Base-by-base conservation (phyloP, 495 filamentous ascomycete genomes). In the Xylaria longipes region DNA sequence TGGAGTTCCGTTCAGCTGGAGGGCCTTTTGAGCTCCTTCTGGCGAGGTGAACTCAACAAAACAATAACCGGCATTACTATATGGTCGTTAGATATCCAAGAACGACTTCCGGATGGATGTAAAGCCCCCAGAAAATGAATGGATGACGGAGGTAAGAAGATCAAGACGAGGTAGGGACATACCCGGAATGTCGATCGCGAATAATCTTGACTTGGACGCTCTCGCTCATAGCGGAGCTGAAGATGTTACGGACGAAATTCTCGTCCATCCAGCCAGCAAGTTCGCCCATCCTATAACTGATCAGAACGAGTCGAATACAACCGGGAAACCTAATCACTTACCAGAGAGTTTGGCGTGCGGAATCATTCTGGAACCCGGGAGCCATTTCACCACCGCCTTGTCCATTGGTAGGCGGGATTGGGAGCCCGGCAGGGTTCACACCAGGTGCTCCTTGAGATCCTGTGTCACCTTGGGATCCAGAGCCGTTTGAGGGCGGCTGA, bases 231-330 rank as follows among this genome's bases (percentile, higher is more conserved):
- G 84, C 80, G 76, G 91, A 91, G 81, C 90, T 92, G 91, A 94
- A 98, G 27, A 98, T 87, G 73, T 91, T 95, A 80, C 97, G 94
- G 75, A 99, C 93, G 83, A 98, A 99, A 80, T 93, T 97, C 83
- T 99, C 96, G 80, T 99, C 96, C 81, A 99, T 98, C 96, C 96
- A 99, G 3, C 94, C 93, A 81, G 98, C 96, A 76, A 99, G 91
- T 80, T 99, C 96, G 70, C 96, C 96, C 96, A 99, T 99, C 96
- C 95, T 92, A 83, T 85, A 86, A 65, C 58, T 71, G n/a, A 29
- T 68, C 17, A 68, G 46, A 15, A 54, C 12, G 8, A 11, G 56
- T 25, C 22, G 63, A 25, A 52, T n/a, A 17, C 0, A 48, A 17
- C 12, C 33, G 31, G 8, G 11, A 15, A 37, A 9, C 25, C 37